Conservation (phyloP, 352 stramenopile genomes). For the Nothophytophthora sp. region DNA sequence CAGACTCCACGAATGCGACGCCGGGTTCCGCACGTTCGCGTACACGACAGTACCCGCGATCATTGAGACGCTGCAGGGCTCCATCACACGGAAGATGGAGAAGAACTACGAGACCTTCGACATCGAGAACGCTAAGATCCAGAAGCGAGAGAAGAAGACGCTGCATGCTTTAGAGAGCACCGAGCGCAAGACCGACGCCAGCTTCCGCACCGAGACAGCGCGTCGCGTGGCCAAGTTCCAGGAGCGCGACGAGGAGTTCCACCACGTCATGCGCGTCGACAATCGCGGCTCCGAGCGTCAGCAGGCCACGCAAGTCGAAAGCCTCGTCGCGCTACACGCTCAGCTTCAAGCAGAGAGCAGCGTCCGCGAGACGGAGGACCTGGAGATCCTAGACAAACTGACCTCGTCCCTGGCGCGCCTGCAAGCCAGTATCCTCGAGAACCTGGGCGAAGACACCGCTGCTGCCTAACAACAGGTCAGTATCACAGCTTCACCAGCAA, state of each 20-base stretch:
- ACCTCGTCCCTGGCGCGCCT: conserved; percentile 72
- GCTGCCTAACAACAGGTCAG: conserved; percentile 5
- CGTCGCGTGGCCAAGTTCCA: conserved; percentile 58
- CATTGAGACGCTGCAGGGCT: conserved; percentile 87
- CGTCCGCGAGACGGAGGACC: conserved; percentile 68
- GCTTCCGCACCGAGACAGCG: conserved; percentile 73
- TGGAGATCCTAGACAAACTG: conserved; percentile 83
- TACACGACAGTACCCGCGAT: conserved; percentile 84
- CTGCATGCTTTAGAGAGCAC: conserved; percentile 62
- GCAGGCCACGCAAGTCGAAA: conserved; percentile 46
- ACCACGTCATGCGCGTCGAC: conserved; percentile 70
- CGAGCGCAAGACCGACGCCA: conserved; percentile 53
- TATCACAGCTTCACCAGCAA: neutral
- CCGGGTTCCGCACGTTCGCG: conserved; percentile 67
- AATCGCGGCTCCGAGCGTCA: conserved; percentile 56
- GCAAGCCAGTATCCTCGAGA: conserved; percentile 81
- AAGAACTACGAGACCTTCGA: conserved; percentile 93
- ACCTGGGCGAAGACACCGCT: conserved; percentile 59
- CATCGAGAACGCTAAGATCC: conserved; percentile 93
- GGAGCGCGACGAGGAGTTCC: conserved; percentile 60
- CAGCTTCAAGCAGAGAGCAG: conserved; percentile 57
- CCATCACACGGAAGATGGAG: conserved; percentile 87
- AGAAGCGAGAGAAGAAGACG: conserved; percentile 91
- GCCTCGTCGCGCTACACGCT: conserved; percentile 46
- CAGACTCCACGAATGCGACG: conserved; percentile 54